Evolutionary conservation across 176 grass and related monocot species (phyloP).

Genomic region (Cenchrus purpureus): DNA sequence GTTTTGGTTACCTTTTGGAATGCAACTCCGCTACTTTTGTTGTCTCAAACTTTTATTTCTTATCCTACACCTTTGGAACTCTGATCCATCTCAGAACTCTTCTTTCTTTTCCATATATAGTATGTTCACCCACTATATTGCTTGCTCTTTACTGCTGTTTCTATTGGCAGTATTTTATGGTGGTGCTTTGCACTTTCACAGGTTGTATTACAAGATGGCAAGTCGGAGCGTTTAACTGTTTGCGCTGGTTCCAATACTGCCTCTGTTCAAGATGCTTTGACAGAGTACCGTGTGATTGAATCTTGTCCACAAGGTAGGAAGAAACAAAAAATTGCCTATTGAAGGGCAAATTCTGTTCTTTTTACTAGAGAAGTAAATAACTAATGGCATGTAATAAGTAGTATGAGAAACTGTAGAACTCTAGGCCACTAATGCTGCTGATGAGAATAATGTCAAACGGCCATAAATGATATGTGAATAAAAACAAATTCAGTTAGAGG

Average conservation of each 20-base stretch:
- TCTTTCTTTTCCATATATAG: background rate
- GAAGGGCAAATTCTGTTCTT: conserved; percentile 1
- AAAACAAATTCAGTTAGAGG: conserved; percentile 10
- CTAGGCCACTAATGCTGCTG: background rate
- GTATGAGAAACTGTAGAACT: conserved; percentile 19
- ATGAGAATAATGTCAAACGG: conserved; percentile 6
- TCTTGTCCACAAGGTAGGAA: conserved; percentile 67
- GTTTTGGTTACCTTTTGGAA: background rate
- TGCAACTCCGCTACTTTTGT: background rate
- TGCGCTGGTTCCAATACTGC: conserved; percentile 48
- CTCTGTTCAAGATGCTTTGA: conserved; percentile 80
- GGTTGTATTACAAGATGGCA: conserved; percentile 84
- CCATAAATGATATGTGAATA: background rate
- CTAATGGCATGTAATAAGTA: conserved; percentile 7
- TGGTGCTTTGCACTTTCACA: conserved; percentile 46
- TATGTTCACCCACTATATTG: conserved; percentile 23
- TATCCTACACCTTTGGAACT: background rate
- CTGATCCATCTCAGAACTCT: conserved; percentile 7
- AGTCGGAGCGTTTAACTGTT: conserved; percentile 80
- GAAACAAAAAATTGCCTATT: background rate
- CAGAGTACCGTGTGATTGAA: conserved; percentile 87
- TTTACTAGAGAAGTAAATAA: background rate
- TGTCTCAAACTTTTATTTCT: background rate
- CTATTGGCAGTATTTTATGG: conserved; percentile 20
- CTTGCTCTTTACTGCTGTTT: background rate